phyloP scores from a whole-genome alignment of 2,329 filamentous ascomycete genomes.

The Huntiella savannae region DNA sequence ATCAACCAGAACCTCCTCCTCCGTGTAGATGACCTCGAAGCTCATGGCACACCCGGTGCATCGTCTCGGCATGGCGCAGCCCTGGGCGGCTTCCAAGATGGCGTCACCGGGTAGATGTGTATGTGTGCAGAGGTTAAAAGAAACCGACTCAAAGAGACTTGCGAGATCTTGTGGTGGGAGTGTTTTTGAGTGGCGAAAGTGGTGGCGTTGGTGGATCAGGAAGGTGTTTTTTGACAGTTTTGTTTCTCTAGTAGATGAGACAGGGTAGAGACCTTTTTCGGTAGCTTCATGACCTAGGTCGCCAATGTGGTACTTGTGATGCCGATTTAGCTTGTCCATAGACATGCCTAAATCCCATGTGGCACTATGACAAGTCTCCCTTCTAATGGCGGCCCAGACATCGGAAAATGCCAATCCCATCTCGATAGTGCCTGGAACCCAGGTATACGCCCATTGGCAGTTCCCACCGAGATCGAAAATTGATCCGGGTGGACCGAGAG shows the following conservation, averaged over 20 bases:
- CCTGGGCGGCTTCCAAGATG: background rate
- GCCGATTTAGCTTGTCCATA: no score
- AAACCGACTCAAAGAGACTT: background rate
- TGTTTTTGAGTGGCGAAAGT: no score
- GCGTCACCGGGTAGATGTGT: background rate
- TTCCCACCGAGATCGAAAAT: conserved; percentile 8
- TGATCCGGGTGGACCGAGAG: conserved; percentile 3
- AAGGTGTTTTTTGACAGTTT: background rate
- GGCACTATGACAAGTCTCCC: background rate
- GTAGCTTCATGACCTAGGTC: no score
- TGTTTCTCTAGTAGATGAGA: background rate
- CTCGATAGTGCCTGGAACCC: background rate
- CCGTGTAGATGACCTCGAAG: background rate
- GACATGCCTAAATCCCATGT: no score
- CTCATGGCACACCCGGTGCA: conserved; percentile 3
- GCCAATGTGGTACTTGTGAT: no score
- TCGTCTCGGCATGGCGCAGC: background rate
- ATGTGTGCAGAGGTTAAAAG: conserved; percentile 4
- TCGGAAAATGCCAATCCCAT: conserved; percentile 8
- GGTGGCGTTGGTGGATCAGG: background rate
- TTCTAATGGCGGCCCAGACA: conserved; percentile 1
- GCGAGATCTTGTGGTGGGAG: background rate
- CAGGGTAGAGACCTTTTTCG: background rate
- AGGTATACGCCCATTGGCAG: conserved; percentile 7
- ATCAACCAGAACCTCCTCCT: background rate